A percentile compares a stretch with the other conserved stretches of the same genome.
Conservation (phyloP, 192 early-diverging fungal genomes). For the Dispira parvispora region DNA sequence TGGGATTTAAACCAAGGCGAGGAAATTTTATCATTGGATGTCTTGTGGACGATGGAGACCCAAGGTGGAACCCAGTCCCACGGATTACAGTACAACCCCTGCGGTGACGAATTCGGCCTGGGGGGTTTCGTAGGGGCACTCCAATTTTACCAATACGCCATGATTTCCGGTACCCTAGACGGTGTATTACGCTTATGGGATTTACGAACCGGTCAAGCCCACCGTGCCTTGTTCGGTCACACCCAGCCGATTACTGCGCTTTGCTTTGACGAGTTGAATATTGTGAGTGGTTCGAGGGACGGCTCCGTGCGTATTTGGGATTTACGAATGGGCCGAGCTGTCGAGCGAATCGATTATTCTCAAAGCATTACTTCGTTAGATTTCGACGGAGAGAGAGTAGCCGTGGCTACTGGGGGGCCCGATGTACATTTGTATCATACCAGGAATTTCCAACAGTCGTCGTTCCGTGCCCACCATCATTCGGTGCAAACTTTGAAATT, state of each 20-base stretch:
- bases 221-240: slow-evolving; percentile 53
- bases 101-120: slow-evolving; percentile 19
- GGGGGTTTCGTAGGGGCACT: slow-evolving; percentile 47
- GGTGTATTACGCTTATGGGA: slow-evolving; percentile 66
- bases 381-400: slow-evolving; percentile 38
- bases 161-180: slow-evolving; percentile 58
- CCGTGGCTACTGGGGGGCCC: slow-evolving; percentile 29
- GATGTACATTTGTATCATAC: slow-evolving; percentile 37
- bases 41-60: slow-evolving; percentile 41
- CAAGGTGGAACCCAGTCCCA: not conserved
- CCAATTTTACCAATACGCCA: slow-evolving; percentile 54
- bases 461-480: slow-evolving; percentile 30
- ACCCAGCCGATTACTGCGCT: slow-evolving; percentile 37
- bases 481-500: slow-evolving; percentile 24
- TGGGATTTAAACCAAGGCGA: slow-evolving; percentile 58
- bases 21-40: slow-evolving; percentile 44
- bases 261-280: slow-evolving; percentile 47
- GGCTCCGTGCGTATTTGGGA: slow-evolving; percentile 57
- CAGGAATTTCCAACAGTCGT: slow-evolving; percentile 39
- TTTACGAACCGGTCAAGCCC: slow-evolving; percentile 51
- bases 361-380: slow-evolving; percentile 28
- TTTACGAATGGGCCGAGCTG: slow-evolving; percentile 42
- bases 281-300: slow-evolving; percentile 57
- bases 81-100: slow-evolving; percentile 9
- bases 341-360: slow-evolving; percentile 39